Evolutionary conservation across 306 rosid genomes (phyloP), one percentile per base, ranked within the genome.

Genomic region (Ormosia semicastrata): DNA sequence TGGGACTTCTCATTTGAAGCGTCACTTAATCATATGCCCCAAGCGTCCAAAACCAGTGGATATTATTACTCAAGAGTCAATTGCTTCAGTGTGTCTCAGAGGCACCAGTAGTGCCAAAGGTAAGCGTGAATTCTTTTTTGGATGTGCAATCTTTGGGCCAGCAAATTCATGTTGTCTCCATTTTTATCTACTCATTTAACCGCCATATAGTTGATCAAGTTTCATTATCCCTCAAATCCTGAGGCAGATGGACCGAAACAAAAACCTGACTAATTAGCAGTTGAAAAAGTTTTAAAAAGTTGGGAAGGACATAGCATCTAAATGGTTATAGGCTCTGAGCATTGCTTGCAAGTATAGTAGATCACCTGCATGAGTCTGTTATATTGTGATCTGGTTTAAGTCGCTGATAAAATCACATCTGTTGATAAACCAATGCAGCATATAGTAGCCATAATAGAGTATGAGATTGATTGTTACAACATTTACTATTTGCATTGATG

Each of bases 1-100:
- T 81, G 90, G 90, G 43, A 87, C 90, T 81, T 87, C 90, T 73
- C 90, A 87, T 84, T 77, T 87, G 80, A 87, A 84, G 81, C 90
- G 87, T 39, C 90, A 87, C 86, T 60, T 87, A 18, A 44, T 77
- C 50, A 87, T 74, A 77, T 87, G 90, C 66, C 81, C 86, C 66
- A 84, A 77, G 73, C 88, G 88, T 46, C 88, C 90, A 40, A 83
- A 83, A 84, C 73, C 84, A 30, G n/a, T 30, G 29, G 83, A 85
- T 77, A 52, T 6, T 72, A 7, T 72, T 72, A 32, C 85, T 24
- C 86, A 62, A 53, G 88, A 84, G 33, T 65, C 85, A 60, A 60
- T 81, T 78, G 11, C 81, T 57, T 39, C 79, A 14, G 17, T 44
- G 5, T 58, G 66, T 40, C 29, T 37, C 24, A 58, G 76, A 70